These are phyloP conservation scores for Leccinum olivaceopallidum DNA, from an alignment of 768 basidiomycete species.

Conservation along the genomic window DNA sequence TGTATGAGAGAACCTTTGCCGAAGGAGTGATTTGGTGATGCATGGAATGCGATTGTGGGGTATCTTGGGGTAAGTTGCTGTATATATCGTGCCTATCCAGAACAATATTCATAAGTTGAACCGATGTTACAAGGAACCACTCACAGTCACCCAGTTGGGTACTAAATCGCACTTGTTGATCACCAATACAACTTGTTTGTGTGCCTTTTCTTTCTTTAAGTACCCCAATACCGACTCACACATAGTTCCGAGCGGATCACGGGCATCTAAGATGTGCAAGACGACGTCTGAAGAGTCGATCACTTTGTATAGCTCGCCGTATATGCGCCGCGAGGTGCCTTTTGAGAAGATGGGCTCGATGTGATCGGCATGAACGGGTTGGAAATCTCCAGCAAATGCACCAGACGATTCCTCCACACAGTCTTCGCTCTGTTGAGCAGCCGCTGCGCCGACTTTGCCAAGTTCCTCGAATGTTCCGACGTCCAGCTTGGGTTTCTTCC, in stretches of 20 bases:
- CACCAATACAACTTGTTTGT: slow-evolving; percentile 95
- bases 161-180: slow-evolving; percentile 99
- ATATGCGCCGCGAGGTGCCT: slow-evolving; percentile 93
- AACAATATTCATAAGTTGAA: slow-evolving; percentile 1
- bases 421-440: slow-evolving; percentile 46
- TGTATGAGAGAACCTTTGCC: slow-evolving; percentile 99
- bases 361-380: slow-evolving; percentile 69
- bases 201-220: slow-evolving; percentile 92
- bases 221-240: slow-evolving; percentile 94
- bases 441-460: slow-evolving; percentile 58
- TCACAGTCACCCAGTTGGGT: slow-evolving; percentile 97
- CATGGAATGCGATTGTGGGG: slow-evolving; percentile 98
- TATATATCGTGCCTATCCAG: slow-evolving; percentile 83
- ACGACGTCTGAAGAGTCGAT: slow-evolving; percentile 98
- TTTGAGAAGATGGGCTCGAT: slow-evolving; percentile 94
- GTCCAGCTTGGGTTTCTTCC: slow-evolving; percentile 85
- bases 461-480: slow-evolving; percentile 94
- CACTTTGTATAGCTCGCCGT: slow-evolving; percentile 98
- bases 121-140: slow-evolving; percentile 30
- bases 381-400: slow-evolving; percentile 42
- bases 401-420: slow-evolving; percentile 47
- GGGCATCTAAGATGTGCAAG: slow-evolving; percentile 92
- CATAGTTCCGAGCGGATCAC: slow-evolving; percentile 93
- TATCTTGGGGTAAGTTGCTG: slow-evolving; percentile 93
- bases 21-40: slow-evolving; percentile 98